These are phyloP conservation scores for Aspergillus calidoustus DNA, from an alignment of 2,329 filamentous ascomycete species.

Conservation along the genomic window DNA sequence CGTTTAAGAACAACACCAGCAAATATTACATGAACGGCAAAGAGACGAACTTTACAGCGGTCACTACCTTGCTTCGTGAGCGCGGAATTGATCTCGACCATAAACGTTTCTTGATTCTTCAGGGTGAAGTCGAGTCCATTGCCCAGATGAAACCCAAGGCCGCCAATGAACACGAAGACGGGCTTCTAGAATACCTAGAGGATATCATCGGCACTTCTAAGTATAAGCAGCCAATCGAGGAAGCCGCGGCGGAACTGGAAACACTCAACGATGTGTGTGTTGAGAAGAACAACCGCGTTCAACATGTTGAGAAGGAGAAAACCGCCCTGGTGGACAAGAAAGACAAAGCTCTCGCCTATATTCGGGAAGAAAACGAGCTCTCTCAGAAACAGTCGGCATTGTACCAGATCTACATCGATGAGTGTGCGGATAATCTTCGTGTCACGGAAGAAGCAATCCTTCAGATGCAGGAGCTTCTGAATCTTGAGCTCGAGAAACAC, in stretches of 20 bases:
- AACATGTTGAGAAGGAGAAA: slow-evolving; percentile 98
- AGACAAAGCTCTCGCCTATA: slow-evolving; percentile 85
- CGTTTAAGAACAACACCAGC: slow-evolving; percentile 97
- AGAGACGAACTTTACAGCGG: slow-evolving; percentile 87
- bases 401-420: slow-evolving; percentile 88
- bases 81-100: slow-evolving; percentile 95
- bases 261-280: slow-evolving; percentile 90
- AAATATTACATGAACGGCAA: slow-evolving; percentile 96
- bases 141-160: slow-evolving; percentile 99
- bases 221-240: slow-evolving; percentile 96
- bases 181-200: slow-evolving; percentile 92
- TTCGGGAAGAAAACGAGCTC: slow-evolving; percentile 92
- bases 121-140: slow-evolving; percentile 98
- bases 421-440: slow-evolving; percentile 84
- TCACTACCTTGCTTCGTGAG: slow-evolving; percentile 83
- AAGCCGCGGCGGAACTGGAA: slow-evolving; percentile 87
- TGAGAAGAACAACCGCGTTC: slow-evolving; percentile 93
- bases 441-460: slow-evolving; percentile 87
- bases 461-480: slow-evolving; percentile 87
- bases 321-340: slow-evolving; percentile 94
- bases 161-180: slow-evolving; percentile 91
- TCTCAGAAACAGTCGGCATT: slow-evolving; percentile 85
- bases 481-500: slow-evolving; percentile 88
- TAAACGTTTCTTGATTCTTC: slow-evolving; percentile 95
- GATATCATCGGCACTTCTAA: slow-evolving; percentile 99